These are phyloP conservation scores for Annulohypoxylon maeteangense DNA, from an alignment of 495 filamentous ascomycete genomes.

Conservation along the genomic window DNA sequence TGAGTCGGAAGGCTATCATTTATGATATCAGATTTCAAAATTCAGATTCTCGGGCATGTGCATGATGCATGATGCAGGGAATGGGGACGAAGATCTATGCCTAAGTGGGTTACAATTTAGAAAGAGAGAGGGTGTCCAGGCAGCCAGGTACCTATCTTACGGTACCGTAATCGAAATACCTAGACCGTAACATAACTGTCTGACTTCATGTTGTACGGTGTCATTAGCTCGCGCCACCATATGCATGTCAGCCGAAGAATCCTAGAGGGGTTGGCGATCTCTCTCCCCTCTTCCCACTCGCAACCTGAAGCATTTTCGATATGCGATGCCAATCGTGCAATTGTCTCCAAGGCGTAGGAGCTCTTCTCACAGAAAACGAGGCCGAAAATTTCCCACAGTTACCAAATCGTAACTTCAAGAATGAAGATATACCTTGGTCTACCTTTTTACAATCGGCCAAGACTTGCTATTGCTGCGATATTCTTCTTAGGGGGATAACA, in stretches of 20 bases:
- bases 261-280: not conserved
- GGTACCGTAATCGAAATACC: too few species aligned
- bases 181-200: too few species aligned
- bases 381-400: not conserved
- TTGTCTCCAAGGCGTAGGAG: not conserved
- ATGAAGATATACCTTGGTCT: not conserved
- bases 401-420: not conserved
- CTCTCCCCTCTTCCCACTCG: not conserved
- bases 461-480: not conserved
- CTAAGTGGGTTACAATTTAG: too few species aligned
- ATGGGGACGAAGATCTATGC: too few species aligned
- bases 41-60: too few species aligned
- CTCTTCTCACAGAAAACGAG: not conserved
- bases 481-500: not conserved
- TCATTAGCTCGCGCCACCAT: too few species aligned
- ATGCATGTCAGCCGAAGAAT: not conserved
- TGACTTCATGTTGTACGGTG: too few species aligned
- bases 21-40: too few species aligned
- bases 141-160: too few species aligned
- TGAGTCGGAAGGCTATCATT: too few species aligned
- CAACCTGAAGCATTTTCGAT: not conserved
- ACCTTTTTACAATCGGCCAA: not conserved
- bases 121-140: too few species aligned
- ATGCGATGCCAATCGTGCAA: not conserved
- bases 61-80: too few species aligned